Base-by-base conservation (phyloP, 1,284 basidiomycete species). In the Athelia sp. region DNA sequence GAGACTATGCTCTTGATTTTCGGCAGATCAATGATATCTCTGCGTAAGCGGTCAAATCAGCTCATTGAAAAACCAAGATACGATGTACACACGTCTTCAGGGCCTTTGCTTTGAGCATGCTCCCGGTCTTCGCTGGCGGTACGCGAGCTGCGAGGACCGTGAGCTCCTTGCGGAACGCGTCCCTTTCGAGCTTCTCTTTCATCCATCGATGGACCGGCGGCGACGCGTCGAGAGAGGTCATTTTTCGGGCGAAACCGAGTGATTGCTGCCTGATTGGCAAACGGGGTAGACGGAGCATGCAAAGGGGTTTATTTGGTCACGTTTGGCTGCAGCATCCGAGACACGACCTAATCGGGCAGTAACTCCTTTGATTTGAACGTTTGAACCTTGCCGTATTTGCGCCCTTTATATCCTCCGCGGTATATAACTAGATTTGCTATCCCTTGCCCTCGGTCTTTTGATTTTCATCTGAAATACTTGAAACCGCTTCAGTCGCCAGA, bases 61-160 rank as follows among this genome's bases (percentile, higher is more conserved):
- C 23, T 40, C 45, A 50, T 46, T 22, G 48, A 49, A n/a, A 22
- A 40, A 31, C 31, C 44, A 42, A 35, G 23, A 35, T 45, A 45
- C 48, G 45, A 29, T 21, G n/a, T 47, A 67, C 76, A 48, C 56
- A 90, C 88, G 74, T 75, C 68, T 71, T 77, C 61, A 90, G 61
- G 17, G 67, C 65, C 23, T 72, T 69, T 32, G 83, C 72, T 55
- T 76, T 82, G 50, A 87, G 62, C 24, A 92, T 57, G 3, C 61
- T 58, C 4, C 79, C 77, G 1, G 85, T 78, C 57, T 78, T 76
- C 14, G 65, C 65, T 2, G 83, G 78, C 24, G 81, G 74, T 11
- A 91, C 73, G 22, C 81, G 75, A 4, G 76, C 82, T 8, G 84
- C 87, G 23, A 94, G 70, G 3, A 93, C 72, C 14, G 79, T 70